These are phyloP conservation scores for Hortiboletus flavorubellus DNA, from an alignment of 768 basidiomycete species.

Conservation along the genomic window DNA sequence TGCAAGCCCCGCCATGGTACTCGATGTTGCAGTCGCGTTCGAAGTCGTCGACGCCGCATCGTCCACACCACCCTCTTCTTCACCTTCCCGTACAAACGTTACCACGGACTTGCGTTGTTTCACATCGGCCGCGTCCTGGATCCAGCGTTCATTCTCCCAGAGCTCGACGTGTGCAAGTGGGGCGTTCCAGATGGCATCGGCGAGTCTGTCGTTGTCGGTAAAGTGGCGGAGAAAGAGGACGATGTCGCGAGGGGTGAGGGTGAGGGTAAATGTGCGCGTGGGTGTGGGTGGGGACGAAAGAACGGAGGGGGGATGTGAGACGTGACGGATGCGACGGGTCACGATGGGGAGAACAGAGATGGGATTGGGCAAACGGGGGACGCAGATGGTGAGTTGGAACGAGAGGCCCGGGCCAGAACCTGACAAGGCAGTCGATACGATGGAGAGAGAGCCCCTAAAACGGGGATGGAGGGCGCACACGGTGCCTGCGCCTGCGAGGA, in stretches of 20 bases:
- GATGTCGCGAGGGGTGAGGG: conserved; percentile 22
- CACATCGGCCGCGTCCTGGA: conserved; percentile 14
- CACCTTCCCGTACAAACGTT: conserved; percentile 2
- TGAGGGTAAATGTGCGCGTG: conserved; percentile 12
- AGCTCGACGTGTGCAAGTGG: conserved; percentile 68
- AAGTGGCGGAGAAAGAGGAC: conserved; percentile 34
- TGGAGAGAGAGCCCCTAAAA: neutral
- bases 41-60: conserved; percentile 8
- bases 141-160: conserved; percentile 78
- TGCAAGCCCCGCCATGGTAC: neutral
- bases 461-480: conserved; percentile 15
- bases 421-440: conserved; percentile 1
- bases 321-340: neutral
- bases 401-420: conserved; percentile 19
- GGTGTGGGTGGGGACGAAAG: too few relatives aligned
- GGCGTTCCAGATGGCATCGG: conserved; percentile 60
- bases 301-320: neutral
- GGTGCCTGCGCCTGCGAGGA: conserved; percentile 27
- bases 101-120: conserved; percentile 7
- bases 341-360: neutral
- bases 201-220: conserved; percentile 63
- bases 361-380: conserved; percentile 7
- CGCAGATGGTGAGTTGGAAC: conserved; percentile 5
- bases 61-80: conserved; percentile 8
- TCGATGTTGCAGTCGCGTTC: neutral